Evolutionary conservation across 1,284 basidiomycete species (phyloP).

Genomic region (Moesziomyces aphidis): DNA sequence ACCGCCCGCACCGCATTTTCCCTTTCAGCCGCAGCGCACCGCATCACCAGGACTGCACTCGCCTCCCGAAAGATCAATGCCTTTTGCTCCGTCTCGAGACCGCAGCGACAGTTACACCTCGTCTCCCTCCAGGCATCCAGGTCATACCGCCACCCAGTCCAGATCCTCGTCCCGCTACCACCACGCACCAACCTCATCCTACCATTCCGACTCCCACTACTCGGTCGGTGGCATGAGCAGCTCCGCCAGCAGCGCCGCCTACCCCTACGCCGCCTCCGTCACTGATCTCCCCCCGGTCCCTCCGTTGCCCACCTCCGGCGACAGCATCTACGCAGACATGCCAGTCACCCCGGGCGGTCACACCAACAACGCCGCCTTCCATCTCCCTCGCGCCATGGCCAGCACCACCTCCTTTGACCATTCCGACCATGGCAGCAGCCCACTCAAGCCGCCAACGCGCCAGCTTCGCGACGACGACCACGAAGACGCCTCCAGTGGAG

Average conservation of each 20-base stretch:
- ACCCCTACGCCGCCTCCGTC: slow-evolving; percentile 20
- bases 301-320: slow-evolving; percentile 40
- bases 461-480: slow-evolving; percentile 30
- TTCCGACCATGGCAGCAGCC: slow-evolving; percentile 30
- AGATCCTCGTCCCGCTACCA: slow-evolving; percentile 34
- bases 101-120: slow-evolving; percentile 34
- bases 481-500: slow-evolving; percentile 43
- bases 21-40: slow-evolving; percentile 14
- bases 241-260: slow-evolving; percentile 25
- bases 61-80: slow-evolving; percentile 17
- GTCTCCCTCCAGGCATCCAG: slow-evolving; percentile 30
- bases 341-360: slow-evolving; percentile 43
- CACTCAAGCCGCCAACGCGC: slow-evolving; percentile 15
- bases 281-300: slow-evolving; percentile 44
- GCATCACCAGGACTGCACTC: slow-evolving; percentile 37
- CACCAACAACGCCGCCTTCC: slow-evolving; percentile 38
- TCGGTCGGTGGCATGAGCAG: slow-evolving; percentile 39
- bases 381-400: slow-evolving; percentile 38
- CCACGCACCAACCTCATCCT: slow-evolving; percentile 35
- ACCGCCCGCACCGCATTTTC: slow-evolving; percentile 10
- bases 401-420: slow-evolving; percentile 41
- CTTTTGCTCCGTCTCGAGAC: slow-evolving; percentile 11
- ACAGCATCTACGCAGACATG: slow-evolving; percentile 33
- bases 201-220: slow-evolving; percentile 41
- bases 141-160: slow-evolving; percentile 23